phyloP scores from a whole-genome alignment of 2,329 filamentous ascomycete genomes.

The Epichloe bromicola region DNA sequence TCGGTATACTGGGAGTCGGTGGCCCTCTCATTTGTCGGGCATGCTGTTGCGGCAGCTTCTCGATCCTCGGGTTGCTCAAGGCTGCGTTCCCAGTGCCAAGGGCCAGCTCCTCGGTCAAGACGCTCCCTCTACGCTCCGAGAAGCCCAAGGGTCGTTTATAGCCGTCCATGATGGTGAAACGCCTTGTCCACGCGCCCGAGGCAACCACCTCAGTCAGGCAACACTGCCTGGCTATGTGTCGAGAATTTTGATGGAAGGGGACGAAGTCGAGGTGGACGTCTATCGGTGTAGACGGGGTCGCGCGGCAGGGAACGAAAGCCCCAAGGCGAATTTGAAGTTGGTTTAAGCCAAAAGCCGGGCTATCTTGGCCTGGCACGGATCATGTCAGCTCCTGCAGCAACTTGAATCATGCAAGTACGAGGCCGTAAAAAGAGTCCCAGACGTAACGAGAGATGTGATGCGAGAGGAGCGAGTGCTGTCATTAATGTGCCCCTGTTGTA shows the following conservation, averaged over 20 bases:
- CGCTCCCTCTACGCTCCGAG: slow-evolving; percentile 47
- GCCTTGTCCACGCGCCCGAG: background rate
- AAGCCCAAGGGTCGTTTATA: slow-evolving; percentile 41
- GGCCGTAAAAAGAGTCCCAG: background rate
- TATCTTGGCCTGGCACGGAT: slow-evolving; percentile 3
- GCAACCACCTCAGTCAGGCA: background rate
- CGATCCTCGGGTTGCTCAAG: slow-evolving; percentile 30
- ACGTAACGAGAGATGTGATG: background rate
- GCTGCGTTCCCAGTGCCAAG: slow-evolving; percentile 35
- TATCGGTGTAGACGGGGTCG: background rate
- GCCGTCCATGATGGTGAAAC: slow-evolving; percentile 18
- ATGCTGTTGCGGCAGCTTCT: slow-evolving; percentile 33
- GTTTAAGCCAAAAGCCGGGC: slow-evolving; percentile 1
- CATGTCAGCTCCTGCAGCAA: slow-evolving; percentile 9
- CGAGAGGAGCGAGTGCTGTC: background rate
- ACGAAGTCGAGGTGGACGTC: background rate
- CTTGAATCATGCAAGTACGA: background rate
- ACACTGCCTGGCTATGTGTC: background rate
- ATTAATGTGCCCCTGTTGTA: background rate
- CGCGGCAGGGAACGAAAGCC: background rate
- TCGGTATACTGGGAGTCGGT: slow-evolving; percentile 54
- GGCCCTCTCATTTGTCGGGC: slow-evolving; percentile 38
- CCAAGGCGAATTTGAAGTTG: background rate
- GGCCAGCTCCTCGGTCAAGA: slow-evolving; percentile 43
- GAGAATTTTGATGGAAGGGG: background rate